Evolutionary conservation across 1,139 yeast genomes (phyloP), one percentile per base, ranked within the genome.

Genomic region (Diutina pseudorugosa): DNA sequence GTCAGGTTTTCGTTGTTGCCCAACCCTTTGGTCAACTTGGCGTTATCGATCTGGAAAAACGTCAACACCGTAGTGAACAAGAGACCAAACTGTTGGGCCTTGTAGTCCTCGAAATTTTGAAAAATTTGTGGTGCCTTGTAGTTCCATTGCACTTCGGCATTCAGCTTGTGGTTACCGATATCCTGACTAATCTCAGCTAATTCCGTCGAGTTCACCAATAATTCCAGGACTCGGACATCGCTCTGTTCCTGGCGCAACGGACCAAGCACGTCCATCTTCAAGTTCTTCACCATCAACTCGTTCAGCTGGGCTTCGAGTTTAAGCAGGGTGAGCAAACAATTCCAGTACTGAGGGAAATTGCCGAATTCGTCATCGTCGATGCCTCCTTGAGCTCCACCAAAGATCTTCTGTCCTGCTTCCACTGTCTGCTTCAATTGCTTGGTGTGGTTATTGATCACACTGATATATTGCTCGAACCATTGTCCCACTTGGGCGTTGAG

Each of bases 261-360:
- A 8, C 23, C 40, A 33, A 45, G 18, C 19, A 45, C 40, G 23
- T 45, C 49, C 49, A 25, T n/a, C 49, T 45, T 45, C 40, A 45
- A 16, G 21, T 45, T 45, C 11, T 45, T 45, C 16, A 45, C 40
- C 49, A 45, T 27, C 23, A 45, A 18, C 3, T 45, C 49, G 23
- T 45, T 45, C 40, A 25, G 36, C 30, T 45, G 49, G 20, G 49
- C 49, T 18, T 45, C 49, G 14, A 45, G 27, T 41, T 45, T 45
- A 20, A 45, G 40, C 49, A 18, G 23, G 5, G 49, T 45, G 8
- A 45, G 27, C 30, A 45, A 45, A 19, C 49, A 45, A 23, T 45
- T 45, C 49, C 49, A 45, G 23, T 45, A 45, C 40, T 45, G 49
- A 12, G 49, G 49, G 21, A 45, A 45, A 19, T 45, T 45, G 49